Evolutionary conservation across 192 early-diverging fungal species (phyloP).

Genomic region (Coemansia sp.): DNA sequence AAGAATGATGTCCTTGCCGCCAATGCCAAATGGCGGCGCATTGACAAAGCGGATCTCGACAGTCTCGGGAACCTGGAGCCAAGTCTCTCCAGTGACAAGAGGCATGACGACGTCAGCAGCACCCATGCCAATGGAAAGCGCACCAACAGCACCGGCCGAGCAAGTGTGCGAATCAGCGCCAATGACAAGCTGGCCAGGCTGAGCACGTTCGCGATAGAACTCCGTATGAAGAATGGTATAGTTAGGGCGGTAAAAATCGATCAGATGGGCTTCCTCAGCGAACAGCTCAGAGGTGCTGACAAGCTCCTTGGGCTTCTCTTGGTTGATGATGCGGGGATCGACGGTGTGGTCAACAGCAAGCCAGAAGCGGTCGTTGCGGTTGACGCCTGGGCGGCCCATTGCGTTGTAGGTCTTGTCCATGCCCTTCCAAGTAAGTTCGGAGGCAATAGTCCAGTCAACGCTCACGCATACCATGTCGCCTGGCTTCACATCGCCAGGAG

Average conservation of each 20-base stretch:
- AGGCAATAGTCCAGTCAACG: slow-evolving; percentile 83
- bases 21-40: slow-evolving; percentile 75
- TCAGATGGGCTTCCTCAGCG: slow-evolving; percentile 71
- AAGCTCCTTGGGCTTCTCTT: slow-evolving; percentile 69
- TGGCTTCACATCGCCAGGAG: slow-evolving; percentile 69
- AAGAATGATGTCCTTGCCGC: slow-evolving; percentile 82
- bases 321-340: slow-evolving; percentile 74
- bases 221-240: slow-evolving; percentile 82
- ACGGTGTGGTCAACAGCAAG: slow-evolving; percentile 80
- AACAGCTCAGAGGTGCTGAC: slow-evolving; percentile 67
- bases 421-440: slow-evolving; percentile 82
- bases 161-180: slow-evolving; percentile 84
- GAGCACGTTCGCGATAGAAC: slow-evolving; percentile 82
- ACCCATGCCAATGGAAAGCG: slow-evolving; percentile 79
- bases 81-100: slow-evolving; percentile 81
- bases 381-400: slow-evolving; percentile 73
- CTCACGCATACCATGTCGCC: slow-evolving; percentile 81
- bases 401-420: slow-evolving; percentile 84
- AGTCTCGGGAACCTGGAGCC: slow-evolving; percentile 81
- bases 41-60: slow-evolving; percentile 77
- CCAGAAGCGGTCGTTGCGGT: slow-evolving; percentile 83
- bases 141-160: slow-evolving; percentile 77
- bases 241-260: slow-evolving; percentile 77
- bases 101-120: slow-evolving; percentile 84
- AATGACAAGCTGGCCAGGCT: slow-evolving; percentile 78